phyloP scores from a whole-genome alignment of 192 early-diverging fungal species.

The Podila minutissima region DNA sequence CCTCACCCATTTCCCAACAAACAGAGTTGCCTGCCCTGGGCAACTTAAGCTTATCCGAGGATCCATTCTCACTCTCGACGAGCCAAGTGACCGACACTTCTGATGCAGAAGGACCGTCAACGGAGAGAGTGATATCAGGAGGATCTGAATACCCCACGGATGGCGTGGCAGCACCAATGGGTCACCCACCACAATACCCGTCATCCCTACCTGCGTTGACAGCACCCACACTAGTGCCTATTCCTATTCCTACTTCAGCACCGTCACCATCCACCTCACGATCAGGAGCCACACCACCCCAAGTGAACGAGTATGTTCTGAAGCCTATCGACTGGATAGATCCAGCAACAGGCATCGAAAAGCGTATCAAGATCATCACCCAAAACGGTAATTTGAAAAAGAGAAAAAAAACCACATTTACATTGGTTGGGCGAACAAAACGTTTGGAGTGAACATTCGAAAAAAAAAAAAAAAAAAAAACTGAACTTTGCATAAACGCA shows the following conservation, averaged over 20 bases:
- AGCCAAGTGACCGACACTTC: too few relatives aligned
- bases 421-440: background rate
- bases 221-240: too few relatives aligned
- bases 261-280: background rate
- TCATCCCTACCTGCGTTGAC: too few relatives aligned
- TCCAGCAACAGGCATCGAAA: slow-evolving; percentile 50
- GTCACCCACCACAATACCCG: too few relatives aligned
- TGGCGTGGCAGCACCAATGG: too few relatives aligned
- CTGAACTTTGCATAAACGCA: background rate
- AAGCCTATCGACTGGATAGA: slow-evolving; percentile 79
- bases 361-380: slow-evolving; percentile 79
- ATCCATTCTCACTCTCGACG: slow-evolving; percentile 30
- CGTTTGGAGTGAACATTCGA: too few relatives aligned
- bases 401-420: background rate
- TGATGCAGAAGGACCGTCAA: too few relatives aligned
- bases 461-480: background rate
- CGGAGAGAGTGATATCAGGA: too few relatives aligned
- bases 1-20: background rate
- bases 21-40: background rate
- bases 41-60: background rate
- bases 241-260: background rate
- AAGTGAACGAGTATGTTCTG: slow-evolving; percentile 68
- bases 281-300: background rate
- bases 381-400: slow-evolving; percentile 72
- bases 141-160: too few relatives aligned